Evolutionary conservation across 2,329 filamentous ascomycete species (phyloP).

Genomic region (Paracoccidioides lutzii): DNA sequence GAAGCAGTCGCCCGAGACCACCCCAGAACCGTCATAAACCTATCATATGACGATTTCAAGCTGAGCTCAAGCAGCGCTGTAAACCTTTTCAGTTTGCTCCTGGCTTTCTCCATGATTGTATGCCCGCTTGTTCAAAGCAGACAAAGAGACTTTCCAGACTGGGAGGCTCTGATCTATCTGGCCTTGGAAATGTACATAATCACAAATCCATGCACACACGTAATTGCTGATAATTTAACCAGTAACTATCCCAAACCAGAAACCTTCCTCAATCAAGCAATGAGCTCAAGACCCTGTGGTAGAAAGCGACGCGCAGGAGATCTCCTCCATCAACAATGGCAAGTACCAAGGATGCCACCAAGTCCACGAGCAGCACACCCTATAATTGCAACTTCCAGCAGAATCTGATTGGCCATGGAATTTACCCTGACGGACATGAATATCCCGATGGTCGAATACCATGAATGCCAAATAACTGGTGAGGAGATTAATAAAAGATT

Average conservation of each 20-base stretch:
- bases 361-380: constrained; percentile 7
- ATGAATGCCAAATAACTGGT: too few species aligned
- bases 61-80: not conserved
- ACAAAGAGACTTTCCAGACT: constrained; percentile 8
- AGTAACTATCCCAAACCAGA: not conserved
- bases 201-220: not conserved
- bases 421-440: too few species aligned
- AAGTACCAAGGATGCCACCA: not conserved
- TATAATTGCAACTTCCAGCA: too few species aligned
- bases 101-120: not conserved
- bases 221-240: not conserved
- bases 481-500: constrained; percentile 10
- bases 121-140: not conserved
- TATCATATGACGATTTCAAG: not conserved
- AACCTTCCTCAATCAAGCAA: not conserved
- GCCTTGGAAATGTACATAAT: constrained; percentile 10
- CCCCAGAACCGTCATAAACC: too few species aligned
- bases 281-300: not conserved
- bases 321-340: not conserved
- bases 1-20: too few species aligned
- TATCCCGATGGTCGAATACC: too few species aligned
- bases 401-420: too few species aligned
- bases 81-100: constrained; percentile 2
- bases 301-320: constrained; percentile 4
- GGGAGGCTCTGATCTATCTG: constrained; percentile 8